Base-by-base conservation (phyloP, 2,329 filamentous ascomycete species). In the Trichoderma sp. region DNA sequence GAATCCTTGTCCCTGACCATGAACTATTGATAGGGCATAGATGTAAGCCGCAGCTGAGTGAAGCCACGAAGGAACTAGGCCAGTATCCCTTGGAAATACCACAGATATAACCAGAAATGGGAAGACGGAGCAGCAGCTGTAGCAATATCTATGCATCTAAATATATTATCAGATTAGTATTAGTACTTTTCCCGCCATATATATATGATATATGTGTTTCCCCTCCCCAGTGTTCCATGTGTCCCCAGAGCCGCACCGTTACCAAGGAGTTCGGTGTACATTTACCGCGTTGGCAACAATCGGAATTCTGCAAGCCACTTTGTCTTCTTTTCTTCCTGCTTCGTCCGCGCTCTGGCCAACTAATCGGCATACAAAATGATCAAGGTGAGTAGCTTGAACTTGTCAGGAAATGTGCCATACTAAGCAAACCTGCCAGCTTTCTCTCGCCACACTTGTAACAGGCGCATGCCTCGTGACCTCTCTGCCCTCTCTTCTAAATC, bases 21-120 rank as follows among this genome's bases (percentile, higher is more conserved):
- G 45, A 51, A 61, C 47, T 61, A 61, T 61, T 61, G 58, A 44
- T 61, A 61, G 57, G 14, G 44, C 43, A 30, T 21, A 41, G 51
- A 21, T 43, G 55, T 57, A 57, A 57, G 55, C 55, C 45, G 55
- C 55, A 45, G 43, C 45, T 47, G 39, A 43, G 47, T 30, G n/a
- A 43, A 51, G 45, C 58, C 47, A 61, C 58, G 21, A 28, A 41
- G 47, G 47, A 43, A 51, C 44, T 50, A 50, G 57, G 21, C 21
- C 12, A 34, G 26, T 5, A 21, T 43, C 44, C 24, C 44, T 15
- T 50, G 45, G 15, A 28, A 30, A 41, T 34, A 4, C 12, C 14
- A 50, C 28, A 60, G 17, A 41, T 60, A 60, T 60, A 19, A 60
- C 57, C 45, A 12, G 28, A 50, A 56, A 50, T 17, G 48, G 57